Base-by-base conservation (phyloP, 345 rosid genomes). In the Citrus glauca region DNA sequence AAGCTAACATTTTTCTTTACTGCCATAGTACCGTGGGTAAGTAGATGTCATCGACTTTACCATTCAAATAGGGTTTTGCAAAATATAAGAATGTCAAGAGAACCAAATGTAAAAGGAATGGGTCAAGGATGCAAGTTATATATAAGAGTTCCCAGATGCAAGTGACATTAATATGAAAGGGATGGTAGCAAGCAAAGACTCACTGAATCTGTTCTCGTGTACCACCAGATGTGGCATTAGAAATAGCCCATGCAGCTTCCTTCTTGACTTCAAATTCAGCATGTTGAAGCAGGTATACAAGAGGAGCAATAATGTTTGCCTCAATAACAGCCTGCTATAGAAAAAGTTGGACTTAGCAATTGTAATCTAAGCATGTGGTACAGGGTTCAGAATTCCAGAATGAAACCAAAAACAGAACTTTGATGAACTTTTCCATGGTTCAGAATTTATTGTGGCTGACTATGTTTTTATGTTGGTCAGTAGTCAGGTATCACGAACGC, bases 241-340 rank as follows among this genome's bases (percentile, higher is more conserved):
- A 86, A 50, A 86, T 76, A 38, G 89, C 89, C 85, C 87, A 84
- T 10, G 87, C 85, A 76, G 89, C 85, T 72, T 86, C 89, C 71
- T 80, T 82, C 84, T 85, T 84, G 61, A 87, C 77, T 48, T 87
- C 82, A 72, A 81, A 83, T 66, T 87, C 86, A 0, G 83, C 83
- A 50, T 85, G 80, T 72, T 82, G 83, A 69, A 87, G 87, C 37
- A 84, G 84, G 75, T 83, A 62, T 42, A 87, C 84, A 40, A 87
- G 82, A 40, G 86, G 83, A 42, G 64, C 79, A 40, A 87, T 77
- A 24, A 87, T 81, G 38, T 77, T 77, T 28, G 89, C 87, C 38
- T 75, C 82, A 17, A 87, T 83, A 30, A 84, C 87, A 66, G 83
- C 86, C 86, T 84, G 84, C 72, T 72, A 59, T 4, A 70, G 40